These are phyloP conservation scores for Ambrosiella beaveri DNA, from an alignment of 2,329 filamentous ascomycete species.

Conservation along the genomic window DNA sequence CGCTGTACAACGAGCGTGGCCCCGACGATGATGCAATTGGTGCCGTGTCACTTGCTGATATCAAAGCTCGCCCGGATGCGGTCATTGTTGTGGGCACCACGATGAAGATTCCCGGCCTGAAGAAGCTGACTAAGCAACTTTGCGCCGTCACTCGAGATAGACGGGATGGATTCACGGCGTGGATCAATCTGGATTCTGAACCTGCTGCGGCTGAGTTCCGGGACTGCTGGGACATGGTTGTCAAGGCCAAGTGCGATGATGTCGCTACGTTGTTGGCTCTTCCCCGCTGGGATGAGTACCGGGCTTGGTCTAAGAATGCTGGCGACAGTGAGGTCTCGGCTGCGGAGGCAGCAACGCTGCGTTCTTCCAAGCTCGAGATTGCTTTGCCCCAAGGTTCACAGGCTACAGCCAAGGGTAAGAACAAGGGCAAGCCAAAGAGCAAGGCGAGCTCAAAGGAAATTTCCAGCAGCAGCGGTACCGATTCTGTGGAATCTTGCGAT, in stretches of 20 bases:
- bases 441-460: constrained; percentile 19
- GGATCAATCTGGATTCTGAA: constrained; percentile 82
- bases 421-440: constrained; percentile 12
- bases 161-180: constrained; percentile 71
- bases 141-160: constrained; percentile 71
- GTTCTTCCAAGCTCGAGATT: constrained; percentile 22
- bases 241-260: constrained; percentile 73
- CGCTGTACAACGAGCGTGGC: constrained; percentile 93
- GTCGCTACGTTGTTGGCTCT: constrained; percentile 57
- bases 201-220: constrained; percentile 73
- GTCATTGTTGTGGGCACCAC: constrained; percentile 91
- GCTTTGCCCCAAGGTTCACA: constrained; percentile 5
- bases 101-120: constrained; percentile 83
- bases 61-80: constrained; percentile 73
- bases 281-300: constrained; percentile 35
- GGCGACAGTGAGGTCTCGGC: constrained; percentile 29
- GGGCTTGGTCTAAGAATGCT: constrained; percentile 15
- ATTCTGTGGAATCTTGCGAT: neutral
- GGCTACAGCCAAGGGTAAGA: constrained; percentile 13
- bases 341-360: constrained; percentile 25
- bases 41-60: constrained; percentile 69
- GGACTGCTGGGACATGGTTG: constrained; percentile 82
- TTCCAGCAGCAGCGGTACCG: neutral
- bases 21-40: constrained; percentile 94
- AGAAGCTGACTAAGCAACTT: constrained; percentile 77